Base-by-base conservation (phyloP, 148 eudicot species). In the Chenopodium formosanum region DNA sequence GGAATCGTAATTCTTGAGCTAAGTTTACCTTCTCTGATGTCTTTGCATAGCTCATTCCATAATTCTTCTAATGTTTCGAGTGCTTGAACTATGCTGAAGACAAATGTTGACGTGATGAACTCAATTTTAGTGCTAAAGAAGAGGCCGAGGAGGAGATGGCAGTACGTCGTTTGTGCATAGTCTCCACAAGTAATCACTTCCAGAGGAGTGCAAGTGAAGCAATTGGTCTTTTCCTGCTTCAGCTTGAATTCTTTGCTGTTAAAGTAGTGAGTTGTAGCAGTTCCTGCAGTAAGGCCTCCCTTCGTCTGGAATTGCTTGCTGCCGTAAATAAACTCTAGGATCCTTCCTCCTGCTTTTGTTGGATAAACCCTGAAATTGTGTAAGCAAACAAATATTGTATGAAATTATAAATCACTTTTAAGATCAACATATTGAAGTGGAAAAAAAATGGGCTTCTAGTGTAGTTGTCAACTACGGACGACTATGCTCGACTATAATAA, bases 81-180 rank as follows among this genome's bases (percentile, higher is more conserved):
- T 2, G 97, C 91, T 47, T 92, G 97, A 22, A 90, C 92, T 1
- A 92, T 84, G 85, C 90, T 88, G 78, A 85, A 89, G 0, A 92
- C 87, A n/a, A 93, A 93, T 0, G 93, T 92, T 56, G 97, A 93
- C 75, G 97, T 76, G 64, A 93, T 78, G 82, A 84, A 88, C 40
- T 93, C 90, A 58, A 92, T 87, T 67, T 92, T 79, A n/a, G 81
- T 80, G 22, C 83, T 83, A 78, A 74, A 85, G 82, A 73, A 79
- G 60, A 93, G 88, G 73, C 97, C 97, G 2, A 89, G 90, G 32
- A 93, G 91, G 81, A 93, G 91, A 74, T 93, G 97, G 46, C 97
- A 93, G 31, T 93, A 93, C 3, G 90, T 89, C 53, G 97, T 80
- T 82, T 93, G 95, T 27, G 83, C 84, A 85, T 86, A 90, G 76